A percentile compares a stretch with the other conserved stretches of the same genome.
phyloP scores from a whole-genome alignment of 2,329 filamentous ascomycete genomes.

The Colletotrichum sp. region DNA sequence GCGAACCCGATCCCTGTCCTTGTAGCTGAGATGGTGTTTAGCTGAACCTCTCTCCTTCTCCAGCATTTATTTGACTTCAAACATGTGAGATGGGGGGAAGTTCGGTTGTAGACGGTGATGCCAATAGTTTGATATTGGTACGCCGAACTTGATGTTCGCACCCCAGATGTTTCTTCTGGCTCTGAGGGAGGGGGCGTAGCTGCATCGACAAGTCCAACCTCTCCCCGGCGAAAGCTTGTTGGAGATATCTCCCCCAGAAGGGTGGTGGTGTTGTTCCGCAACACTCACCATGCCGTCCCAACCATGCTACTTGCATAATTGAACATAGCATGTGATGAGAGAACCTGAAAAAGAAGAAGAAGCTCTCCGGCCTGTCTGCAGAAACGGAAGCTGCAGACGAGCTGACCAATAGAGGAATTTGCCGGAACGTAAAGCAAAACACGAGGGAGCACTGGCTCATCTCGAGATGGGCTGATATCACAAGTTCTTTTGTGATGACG shows the following conservation, averaged over 20 bases:
- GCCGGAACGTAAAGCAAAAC: background rate
- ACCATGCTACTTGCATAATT: background rate
- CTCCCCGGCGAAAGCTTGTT: background rate
- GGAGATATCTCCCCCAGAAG: background rate
- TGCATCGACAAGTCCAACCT: background rate
- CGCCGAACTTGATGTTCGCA: background rate
- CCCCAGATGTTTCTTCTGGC: background rate
- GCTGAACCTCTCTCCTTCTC: background rate
- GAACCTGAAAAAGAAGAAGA: background rate
- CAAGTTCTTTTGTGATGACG: background rate
- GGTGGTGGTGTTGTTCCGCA: background rate
- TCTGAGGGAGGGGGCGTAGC: background rate
- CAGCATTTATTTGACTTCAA: background rate
- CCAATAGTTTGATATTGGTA: background rate
- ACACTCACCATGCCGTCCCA: background rate
- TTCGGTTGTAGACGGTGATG: background rate
- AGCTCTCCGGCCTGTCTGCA: background rate
- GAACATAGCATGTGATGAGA: background rate
- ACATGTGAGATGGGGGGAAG: background rate
- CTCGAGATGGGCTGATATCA: background rate
- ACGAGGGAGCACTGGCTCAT: background rate
- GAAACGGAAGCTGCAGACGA: background rate
- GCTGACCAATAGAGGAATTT: background rate
- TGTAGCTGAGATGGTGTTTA: background rate
- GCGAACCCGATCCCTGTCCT: background rate